A percentile compares a stretch with the other conserved stretches of the same genome.
Conservation (phyloP, 345 rosid genomes). For the Salix arbutifolia region DNA sequence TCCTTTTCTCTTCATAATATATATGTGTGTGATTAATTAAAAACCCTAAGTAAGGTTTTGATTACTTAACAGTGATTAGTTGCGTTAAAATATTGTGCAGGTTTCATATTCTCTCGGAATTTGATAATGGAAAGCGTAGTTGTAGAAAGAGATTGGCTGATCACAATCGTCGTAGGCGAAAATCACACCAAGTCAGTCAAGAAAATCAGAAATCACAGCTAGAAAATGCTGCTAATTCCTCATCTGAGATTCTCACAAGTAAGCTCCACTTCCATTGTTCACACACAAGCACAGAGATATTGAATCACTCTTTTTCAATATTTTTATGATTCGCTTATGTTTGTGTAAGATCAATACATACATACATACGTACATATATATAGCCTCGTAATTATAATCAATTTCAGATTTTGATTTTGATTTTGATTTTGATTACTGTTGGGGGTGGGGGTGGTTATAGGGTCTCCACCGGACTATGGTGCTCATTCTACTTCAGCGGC, state of each 20-base stretch:
- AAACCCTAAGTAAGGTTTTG: background rate
- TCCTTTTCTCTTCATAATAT: background rate
- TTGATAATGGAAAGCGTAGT: constrained; percentile 97
- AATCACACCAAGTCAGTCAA: constrained; percentile 48
- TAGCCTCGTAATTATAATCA: too few relatives aligned
- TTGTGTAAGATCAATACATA: too few relatives aligned
- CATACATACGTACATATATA: too few relatives aligned
- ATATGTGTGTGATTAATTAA: background rate
- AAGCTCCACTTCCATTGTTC: constrained; percentile 2
- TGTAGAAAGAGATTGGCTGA: constrained; percentile 92
- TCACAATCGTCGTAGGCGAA: constrained; percentile 92
- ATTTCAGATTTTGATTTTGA: too few relatives aligned
- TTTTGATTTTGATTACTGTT: background rate
- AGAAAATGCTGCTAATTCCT: constrained; percentile 24
- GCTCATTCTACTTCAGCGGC: constrained; percentile 52
- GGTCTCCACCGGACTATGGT: constrained; percentile 57
- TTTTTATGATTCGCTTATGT: too few relatives aligned
- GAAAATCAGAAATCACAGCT: constrained; percentile 39
- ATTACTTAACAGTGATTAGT: background rate
- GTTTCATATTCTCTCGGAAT: constrained; percentile 84
- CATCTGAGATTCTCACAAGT: constrained; percentile 46
- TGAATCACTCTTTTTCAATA: background rate
- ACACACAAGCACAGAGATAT: background rate
- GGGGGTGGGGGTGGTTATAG: constrained; percentile 19
- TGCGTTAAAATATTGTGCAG: constrained; percentile 29